phyloP scores from a whole-genome alignment of 495 filamentous ascomycete genomes.

The Podospora didyma region DNA sequence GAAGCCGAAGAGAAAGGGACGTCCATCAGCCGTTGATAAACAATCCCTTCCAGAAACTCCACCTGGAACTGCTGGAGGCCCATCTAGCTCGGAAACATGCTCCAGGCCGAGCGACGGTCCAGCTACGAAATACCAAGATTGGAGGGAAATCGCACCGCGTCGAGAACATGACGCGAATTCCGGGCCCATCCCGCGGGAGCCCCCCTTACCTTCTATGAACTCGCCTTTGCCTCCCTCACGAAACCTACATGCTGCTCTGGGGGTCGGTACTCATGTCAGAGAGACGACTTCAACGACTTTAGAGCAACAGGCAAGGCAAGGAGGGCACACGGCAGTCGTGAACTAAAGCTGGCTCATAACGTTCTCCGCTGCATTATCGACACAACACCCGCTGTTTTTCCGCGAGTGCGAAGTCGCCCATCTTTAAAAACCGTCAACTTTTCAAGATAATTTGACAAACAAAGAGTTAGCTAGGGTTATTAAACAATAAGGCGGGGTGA shows the following conservation, averaged over 20 bases:
- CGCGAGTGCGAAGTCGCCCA: no score
- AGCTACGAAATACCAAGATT: constrained; percentile 6
- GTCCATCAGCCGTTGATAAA: constrained; percentile 6
- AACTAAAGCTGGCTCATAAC: constrained; percentile 3
- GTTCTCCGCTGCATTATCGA: neutral
- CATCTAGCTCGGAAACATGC: constrained; percentile 1
- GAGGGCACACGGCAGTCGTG: constrained; percentile 6
- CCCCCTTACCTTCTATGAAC: constrained; percentile 1
- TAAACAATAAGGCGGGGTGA: no score
- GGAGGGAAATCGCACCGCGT: constrained; percentile 2
- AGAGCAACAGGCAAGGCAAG: constrained; percentile 11
- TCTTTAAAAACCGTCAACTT: no score
- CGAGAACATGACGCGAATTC: neutral
- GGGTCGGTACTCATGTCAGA: constrained; percentile 1
- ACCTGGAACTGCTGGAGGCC: constrained; percentile 6
- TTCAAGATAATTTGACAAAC: no score
- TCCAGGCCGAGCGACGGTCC: neutral
- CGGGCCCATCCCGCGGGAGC: neutral
- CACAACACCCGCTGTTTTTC: no score
- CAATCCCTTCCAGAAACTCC: constrained; percentile 8
- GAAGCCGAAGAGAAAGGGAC: constrained; percentile 16
- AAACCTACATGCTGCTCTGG: constrained; percentile 12
- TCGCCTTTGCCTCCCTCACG: constrained; percentile 10
- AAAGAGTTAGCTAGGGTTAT: no score
- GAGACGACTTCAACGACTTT: constrained; percentile 10